phyloP scores from a whole-genome alignment of 108 stramenopile species.

The Nitzschia palea region DNA sequence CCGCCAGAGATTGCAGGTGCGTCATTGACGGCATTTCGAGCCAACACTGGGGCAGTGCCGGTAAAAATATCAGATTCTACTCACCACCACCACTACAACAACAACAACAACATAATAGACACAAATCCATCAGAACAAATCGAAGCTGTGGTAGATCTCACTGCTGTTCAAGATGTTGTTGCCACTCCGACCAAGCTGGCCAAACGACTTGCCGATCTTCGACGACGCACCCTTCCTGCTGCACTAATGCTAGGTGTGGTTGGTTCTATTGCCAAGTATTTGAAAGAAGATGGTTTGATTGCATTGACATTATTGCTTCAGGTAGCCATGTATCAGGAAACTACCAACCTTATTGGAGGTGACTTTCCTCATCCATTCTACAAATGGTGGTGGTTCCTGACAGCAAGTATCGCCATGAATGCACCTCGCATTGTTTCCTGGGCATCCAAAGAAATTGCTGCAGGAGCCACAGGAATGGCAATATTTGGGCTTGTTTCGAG shows the following conservation, averaged over 20 bases:
- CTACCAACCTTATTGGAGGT: constrained; percentile 42
- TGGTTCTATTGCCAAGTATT: constrained; percentile 18
- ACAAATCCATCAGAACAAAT: not conserved
- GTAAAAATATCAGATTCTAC: not conserved
- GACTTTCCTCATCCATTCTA: constrained; percentile 8
- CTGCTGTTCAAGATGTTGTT: not conserved
- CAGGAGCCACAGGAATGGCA: constrained; percentile 29
- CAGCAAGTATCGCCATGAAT: constrained; percentile 26
- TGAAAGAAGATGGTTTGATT: constrained; percentile 52
- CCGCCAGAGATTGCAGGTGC: constrained; percentile 18
- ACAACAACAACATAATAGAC: not conserved
- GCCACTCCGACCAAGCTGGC: constrained; percentile 2
- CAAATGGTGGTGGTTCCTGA: constrained; percentile 76
- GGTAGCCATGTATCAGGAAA: constrained; percentile 55
- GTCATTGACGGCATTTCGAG: constrained; percentile 18
- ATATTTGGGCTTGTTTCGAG: constrained; percentile 36
- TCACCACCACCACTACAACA: not conserved
- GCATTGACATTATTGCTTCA: constrained; percentile 50
- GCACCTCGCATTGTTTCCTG: constrained; percentile 31
- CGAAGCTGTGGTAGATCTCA: not conserved
- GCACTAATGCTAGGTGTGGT: constrained; percentile 50
- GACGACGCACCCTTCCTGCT: constrained; percentile 34
- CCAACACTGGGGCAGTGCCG: not conserved
- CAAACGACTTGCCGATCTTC: constrained; percentile 6
- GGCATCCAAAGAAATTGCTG: constrained; percentile 28